Conservation (phyloP, 192 early-diverging fungal genomes). For the Umbelopsis ramanniana region DNA sequence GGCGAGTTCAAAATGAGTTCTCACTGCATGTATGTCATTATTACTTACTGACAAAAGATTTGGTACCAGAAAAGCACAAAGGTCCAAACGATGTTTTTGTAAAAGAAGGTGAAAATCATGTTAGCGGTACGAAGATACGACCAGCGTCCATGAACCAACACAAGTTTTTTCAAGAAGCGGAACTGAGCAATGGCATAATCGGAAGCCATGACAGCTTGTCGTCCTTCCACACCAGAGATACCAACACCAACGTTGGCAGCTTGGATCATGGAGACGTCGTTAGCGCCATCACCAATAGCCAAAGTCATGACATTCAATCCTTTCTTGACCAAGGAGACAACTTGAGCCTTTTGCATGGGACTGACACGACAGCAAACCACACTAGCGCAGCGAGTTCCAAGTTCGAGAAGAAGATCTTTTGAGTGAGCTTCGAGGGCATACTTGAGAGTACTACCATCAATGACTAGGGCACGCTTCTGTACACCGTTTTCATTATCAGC, state of each 20-base stretch:
- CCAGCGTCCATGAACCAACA: conserved; percentile 95
- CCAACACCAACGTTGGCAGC: conserved; percentile 95
- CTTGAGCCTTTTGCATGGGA: conserved; percentile 94
- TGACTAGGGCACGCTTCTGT: conserved; percentile 70
- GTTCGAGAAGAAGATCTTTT: conserved; percentile 64
- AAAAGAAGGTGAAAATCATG: conserved; percentile 92
- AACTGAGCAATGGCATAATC: conserved; percentile 96
- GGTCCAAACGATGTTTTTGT: conserved; percentile 94
- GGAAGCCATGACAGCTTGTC: conserved; percentile 91
- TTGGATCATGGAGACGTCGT: conserved; percentile 99
- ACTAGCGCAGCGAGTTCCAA: conserved; percentile 80
- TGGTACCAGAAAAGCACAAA: conserved; percentile 92
- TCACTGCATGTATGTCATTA: not conserved
- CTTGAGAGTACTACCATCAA: conserved; percentile 91
- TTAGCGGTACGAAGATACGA: conserved; percentile 83
- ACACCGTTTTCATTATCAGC: conserved; percentile 38
- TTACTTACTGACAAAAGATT: conserved; percentile 75
- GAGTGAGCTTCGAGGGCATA: conserved; percentile 69
- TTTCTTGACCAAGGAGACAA: conserved; percentile 87
- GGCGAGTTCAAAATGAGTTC: no score
- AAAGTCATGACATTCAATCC: conserved; percentile 85
- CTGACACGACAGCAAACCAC: conserved; percentile 96
- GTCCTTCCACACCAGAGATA: conserved; percentile 92
- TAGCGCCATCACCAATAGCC: conserved; percentile 96
- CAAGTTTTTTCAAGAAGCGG: conserved; percentile 77